Evolutionary conservation across 768 basidiomycete genomes (phyloP).

Genomic region (Termitomyces sp.): DNA sequence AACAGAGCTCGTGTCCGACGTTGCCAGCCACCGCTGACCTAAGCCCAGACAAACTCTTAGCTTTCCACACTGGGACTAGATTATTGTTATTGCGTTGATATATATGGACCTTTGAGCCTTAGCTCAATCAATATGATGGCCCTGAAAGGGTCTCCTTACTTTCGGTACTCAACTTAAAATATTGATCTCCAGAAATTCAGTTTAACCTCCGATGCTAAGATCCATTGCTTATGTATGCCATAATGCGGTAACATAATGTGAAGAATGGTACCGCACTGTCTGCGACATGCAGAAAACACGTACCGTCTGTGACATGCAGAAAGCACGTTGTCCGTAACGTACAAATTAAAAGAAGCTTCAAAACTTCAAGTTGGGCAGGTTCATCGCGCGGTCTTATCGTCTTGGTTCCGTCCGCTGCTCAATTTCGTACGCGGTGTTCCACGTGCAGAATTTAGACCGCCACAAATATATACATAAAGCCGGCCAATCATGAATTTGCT

Average conservation of each 20-base stretch:
- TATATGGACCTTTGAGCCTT: too few species aligned
- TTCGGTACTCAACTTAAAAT: background rate
- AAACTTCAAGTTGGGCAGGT: background rate
- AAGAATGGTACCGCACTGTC: background rate
- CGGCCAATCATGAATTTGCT: background rate
- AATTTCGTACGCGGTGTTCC: background rate
- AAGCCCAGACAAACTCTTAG: background rate
- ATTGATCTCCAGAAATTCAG: constrained; percentile 7
- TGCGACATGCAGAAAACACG: background rate
- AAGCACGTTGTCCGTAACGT: too few species aligned
- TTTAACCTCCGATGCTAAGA: background rate
- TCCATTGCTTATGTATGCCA: too few species aligned
- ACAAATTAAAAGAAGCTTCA: background rate
- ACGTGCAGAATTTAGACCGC: background rate
- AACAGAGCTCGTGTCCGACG: background rate
- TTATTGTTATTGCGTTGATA: too few species aligned
- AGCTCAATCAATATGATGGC: background rate
- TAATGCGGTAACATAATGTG: too few species aligned
- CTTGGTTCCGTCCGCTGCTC: constrained; percentile 10
- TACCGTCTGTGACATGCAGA: background rate
- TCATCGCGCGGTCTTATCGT: background rate
- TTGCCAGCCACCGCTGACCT: background rate
- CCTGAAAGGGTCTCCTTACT: background rate
- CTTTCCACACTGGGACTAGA: background rate
- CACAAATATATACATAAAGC: background rate